Base-by-base conservation (phyloP, 2,329 filamentous ascomycete species). In the Aaosphaeria pasadenensis region DNA sequence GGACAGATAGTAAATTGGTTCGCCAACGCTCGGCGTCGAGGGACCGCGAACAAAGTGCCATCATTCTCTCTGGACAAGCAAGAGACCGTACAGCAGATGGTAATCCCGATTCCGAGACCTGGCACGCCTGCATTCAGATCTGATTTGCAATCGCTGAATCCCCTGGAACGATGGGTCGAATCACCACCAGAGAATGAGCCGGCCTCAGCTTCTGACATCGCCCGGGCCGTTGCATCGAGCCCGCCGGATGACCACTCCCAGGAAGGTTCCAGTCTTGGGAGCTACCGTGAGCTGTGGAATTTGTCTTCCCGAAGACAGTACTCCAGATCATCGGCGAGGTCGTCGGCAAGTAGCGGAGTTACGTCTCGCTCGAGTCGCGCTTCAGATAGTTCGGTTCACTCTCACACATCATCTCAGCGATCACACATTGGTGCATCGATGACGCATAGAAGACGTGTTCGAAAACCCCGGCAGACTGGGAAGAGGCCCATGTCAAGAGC, bases 171-270 rank as follows among this genome's bases (percentile, higher is more conserved):
- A 4, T 48, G 46, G 46, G n/a, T 36, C 30, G 17, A 48, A 17
- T 48, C 46, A 3, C 46, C 46, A 4, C 46, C 46, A 5, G 46
- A 48, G 32, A 9, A 28, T 11, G 46, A 48, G 29, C n/a, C 42
- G 5, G 46, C 42, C 11, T 13, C 30, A 5, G 28, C 45, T 7
- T 5, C 28, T 2, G 42, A 29, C 4, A 48, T 48, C 33, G 28
- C 43, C 11, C 11, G 36, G 11, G 41, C 46, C 6, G 42, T 45
- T 11, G 41, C 41, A 7, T 31, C 17, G 17, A 31, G 41, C 13
- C 30, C 41, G n/a, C 33, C n/a, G 33, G 9, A 36, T 36, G 9
- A n/a, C n/a, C 33, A 36, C 33, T 9, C 33, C 33, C 33, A n/a
- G n/a, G 33, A n/a, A 36, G 7, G 7, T 36, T 36, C 33, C 33